phyloP scores from a whole-genome alignment of 2,329 filamentous ascomycete genomes.

The Trichoderma guizhouense region DNA sequence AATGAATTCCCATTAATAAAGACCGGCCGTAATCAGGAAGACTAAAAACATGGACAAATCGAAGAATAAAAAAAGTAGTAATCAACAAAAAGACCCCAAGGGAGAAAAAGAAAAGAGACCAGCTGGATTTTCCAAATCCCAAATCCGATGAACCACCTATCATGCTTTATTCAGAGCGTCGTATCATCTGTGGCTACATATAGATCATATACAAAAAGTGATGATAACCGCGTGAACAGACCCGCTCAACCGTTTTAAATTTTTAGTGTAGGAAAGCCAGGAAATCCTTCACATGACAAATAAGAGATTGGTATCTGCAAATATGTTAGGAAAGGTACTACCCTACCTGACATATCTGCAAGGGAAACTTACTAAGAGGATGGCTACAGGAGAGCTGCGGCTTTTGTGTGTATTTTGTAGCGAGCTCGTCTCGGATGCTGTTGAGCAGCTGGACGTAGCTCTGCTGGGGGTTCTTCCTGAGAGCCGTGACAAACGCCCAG shows the following conservation, averaged over 20 bases:
- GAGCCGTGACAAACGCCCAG: constrained; percentile 88
- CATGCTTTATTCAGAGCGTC: background rate
- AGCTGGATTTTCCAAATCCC: background rate
- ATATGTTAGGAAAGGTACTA: constrained; percentile 22
- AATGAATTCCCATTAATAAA: background rate
- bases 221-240: background rate
- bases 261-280: background rate
- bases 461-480: constrained; percentile 96
- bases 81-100: background rate
- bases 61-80: background rate
- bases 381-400: constrained; percentile 97
- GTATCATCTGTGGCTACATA: background rate
- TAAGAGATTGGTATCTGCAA: constrained; percentile 57
- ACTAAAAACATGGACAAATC: background rate
- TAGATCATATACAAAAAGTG: constrained; percentile 20
- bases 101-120: background rate
- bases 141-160: constrained; percentile 1
- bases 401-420: constrained; percentile 87
- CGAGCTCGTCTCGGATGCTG: constrained; percentile 89
- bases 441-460: constrained; percentile 96
- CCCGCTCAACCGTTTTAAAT: background rate
- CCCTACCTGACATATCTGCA: constrained; percentile 19
- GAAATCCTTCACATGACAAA: constrained; percentile 54
- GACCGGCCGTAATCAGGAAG: background rate
- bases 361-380: constrained; percentile 71